A percentile compares a stretch with the other conserved stretches of the same genome.
Evolutionary conservation across 768 basidiomycete genomes (phyloP).

Genomic region (Fibroporia radiculosa): DNA sequence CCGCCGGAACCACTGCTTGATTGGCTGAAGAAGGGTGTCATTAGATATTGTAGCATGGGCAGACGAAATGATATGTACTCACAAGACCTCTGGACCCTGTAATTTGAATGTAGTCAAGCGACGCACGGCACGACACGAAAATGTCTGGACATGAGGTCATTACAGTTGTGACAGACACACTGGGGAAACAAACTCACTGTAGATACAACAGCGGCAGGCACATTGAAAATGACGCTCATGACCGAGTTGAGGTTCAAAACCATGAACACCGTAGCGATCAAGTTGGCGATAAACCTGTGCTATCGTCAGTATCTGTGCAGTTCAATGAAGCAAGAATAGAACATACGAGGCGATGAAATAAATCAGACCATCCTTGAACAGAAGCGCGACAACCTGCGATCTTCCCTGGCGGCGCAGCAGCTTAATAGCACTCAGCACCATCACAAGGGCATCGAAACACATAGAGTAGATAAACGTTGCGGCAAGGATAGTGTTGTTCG

Average conservation of each 20-base stretch:
- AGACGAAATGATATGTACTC: conserved; percentile 19
- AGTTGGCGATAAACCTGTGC: conserved; percentile 33
- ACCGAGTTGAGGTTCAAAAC: conserved; percentile 54
- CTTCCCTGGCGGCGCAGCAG: conserved; percentile 32
- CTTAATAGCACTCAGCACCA: conserved; percentile 53
- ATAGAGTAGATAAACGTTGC: conserved; percentile 73
- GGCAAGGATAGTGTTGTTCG: conserved; percentile 56
- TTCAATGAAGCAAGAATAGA: background rate
- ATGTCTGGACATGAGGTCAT: conserved; percentile 30
- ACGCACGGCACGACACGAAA: conserved; percentile 53
- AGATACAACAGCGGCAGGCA: conserved; percentile 62
- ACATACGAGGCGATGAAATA: conserved; percentile 71
- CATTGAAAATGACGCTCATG: conserved; percentile 69
- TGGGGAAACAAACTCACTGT: conserved; percentile 30
- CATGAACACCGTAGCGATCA: conserved; percentile 52
- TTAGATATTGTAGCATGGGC: background rate
- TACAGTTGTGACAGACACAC: background rate
- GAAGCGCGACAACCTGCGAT: conserved; percentile 45
- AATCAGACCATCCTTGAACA: conserved; percentile 66
- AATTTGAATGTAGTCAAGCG: conserved; percentile 52
- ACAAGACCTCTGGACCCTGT: conserved; percentile 46
- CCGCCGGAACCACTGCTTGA: background rate
- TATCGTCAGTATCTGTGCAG: background rate
- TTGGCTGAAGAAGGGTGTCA: conserved; percentile 1
- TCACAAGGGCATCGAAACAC: conserved; percentile 60